Evolutionary conservation across 2,329 filamentous ascomycete species (phyloP).

Genomic region (Fusarium sp.): DNA sequence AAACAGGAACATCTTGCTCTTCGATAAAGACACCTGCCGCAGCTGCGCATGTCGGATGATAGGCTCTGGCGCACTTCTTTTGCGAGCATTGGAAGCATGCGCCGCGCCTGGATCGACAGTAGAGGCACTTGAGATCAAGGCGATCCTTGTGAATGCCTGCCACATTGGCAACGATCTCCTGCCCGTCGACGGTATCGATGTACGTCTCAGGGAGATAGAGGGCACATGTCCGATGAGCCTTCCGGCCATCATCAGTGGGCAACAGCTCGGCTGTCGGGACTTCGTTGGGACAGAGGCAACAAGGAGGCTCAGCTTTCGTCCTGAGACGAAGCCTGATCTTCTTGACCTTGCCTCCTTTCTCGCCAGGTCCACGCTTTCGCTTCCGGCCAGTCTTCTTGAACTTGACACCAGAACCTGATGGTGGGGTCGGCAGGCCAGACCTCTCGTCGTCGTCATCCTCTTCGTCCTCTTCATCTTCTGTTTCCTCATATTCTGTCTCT

Average conservation of each 20-base stretch:
- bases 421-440: slow-evolving; percentile 82
- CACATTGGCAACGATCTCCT: slow-evolving; percentile 82
- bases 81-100: slow-evolving; percentile 97
- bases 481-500: slow-evolving; percentile 85
- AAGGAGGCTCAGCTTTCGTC: slow-evolving; percentile 79
- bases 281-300: slow-evolving; percentile 92
- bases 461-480: slow-evolving; percentile 78
- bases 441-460: slow-evolving; percentile 72
- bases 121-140: slow-evolving; percentile 92
- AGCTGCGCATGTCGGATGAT: slow-evolving; percentile 94
- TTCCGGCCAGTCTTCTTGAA: slow-evolving; percentile 72
- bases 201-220: slow-evolving; percentile 93
- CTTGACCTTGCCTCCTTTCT: slow-evolving; percentile 69
- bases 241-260: slow-evolving; percentile 86
- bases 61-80: slow-evolving; percentile 92
- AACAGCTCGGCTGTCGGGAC: slow-evolving; percentile 85
- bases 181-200: slow-evolving; percentile 77
- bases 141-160: slow-evolving; percentile 87
- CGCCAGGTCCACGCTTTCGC: slow-evolving; percentile 58
- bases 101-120: slow-evolving; percentile 93
- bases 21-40: slow-evolving; percentile 94
- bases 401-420: slow-evolving; percentile 78
- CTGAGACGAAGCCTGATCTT: slow-evolving; percentile 84
- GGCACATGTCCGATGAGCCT: slow-evolving; percentile 90
- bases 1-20: slow-evolving; percentile 85